phyloP scores from a whole-genome alignment of 2,329 filamentous ascomycete species.

The Fusarium brachygibbosum region DNA sequence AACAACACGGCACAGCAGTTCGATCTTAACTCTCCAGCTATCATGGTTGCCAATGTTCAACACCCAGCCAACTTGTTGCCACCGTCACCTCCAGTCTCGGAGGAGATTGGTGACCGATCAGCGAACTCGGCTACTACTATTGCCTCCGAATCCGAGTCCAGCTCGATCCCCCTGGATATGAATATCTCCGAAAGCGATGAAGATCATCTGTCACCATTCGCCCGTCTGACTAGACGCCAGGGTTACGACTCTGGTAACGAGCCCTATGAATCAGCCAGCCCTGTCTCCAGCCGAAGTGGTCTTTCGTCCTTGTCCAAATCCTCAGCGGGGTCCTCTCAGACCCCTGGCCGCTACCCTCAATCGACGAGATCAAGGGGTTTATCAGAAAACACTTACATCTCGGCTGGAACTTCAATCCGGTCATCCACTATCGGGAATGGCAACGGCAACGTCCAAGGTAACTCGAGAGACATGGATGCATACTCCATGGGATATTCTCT shows the following conservation, averaged over 20 bases:
- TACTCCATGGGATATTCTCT: constrained; percentile 64
- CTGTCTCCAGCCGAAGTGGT: constrained; percentile 72
- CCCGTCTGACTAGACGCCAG: constrained; percentile 80
- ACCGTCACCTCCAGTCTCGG: constrained; percentile 85
- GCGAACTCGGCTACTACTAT: constrained; percentile 62
- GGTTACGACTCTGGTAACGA: constrained; percentile 72
- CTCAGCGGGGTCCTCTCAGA: constrained; percentile 69
- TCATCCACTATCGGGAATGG: constrained; percentile 52
- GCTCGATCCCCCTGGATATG: constrained; percentile 68
- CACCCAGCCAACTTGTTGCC: constrained; percentile 84
- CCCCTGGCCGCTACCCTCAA: constrained; percentile 62
- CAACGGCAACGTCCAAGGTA: constrained; percentile 27
- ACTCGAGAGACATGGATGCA: constrained; percentile 60
- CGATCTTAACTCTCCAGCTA: constrained; percentile 85
- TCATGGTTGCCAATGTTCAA: constrained; percentile 88
- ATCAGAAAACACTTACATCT: constrained; percentile 77
- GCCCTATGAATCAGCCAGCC: constrained; percentile 74
- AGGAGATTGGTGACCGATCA: constrained; percentile 72
- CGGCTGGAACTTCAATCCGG: constrained; percentile 67
- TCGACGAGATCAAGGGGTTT: constrained; percentile 67
- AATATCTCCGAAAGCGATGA: constrained; percentile 81
- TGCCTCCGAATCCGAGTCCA: constrained; percentile 66
- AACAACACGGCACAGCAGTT: constrained; percentile 96
- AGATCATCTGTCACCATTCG: constrained; percentile 80
- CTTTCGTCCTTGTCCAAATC: constrained; percentile 71